Evolutionary conservation across 108 stramenopile species (phyloP), one percentile per base, ranked within the genome.

Genomic region (Schizochytrium sp.): DNA sequence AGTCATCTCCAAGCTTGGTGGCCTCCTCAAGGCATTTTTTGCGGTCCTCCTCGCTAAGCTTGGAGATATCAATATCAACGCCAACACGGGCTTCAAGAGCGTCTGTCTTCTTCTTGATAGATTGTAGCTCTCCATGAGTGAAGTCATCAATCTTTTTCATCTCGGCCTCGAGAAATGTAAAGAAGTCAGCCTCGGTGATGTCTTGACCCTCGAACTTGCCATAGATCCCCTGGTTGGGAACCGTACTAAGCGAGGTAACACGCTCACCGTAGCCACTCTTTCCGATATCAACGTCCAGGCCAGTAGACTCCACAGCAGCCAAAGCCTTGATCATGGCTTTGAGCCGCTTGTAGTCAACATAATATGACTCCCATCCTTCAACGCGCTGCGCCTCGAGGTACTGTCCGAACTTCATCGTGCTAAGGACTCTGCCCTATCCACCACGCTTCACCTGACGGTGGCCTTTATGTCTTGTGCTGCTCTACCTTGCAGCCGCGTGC

Each of bases 121-220:
- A 92, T 61, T 40, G 95, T 3, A 97, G 96, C 58, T 95, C 89
- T 60, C 92, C 64, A 60, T 96, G 89, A 4, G 97, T 97, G 89
- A 97, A 97, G 47, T 89, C 90, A 87, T 97, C 97, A 28, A 97
- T 96, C 87, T 97, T 97, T 61, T 90, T 88, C 57, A 98, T 91
- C 88, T 98, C 96, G 12, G 91, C 58, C 87, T 98, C 98, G 8
- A 98, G 92, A 19, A 73, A 57, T 57, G 92, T 90, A 88, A 97
- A 94, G 90, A 98, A 98, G 64, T 92, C 88, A 88, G 97, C 98
- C 88, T 98, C 95, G 87, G 96, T 97, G 7, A 94, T 61, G 41
- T 92, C 88, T 5, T 92, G 61, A 55, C 92, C 92, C 57, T 93
- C 91, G 19, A 92, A 76, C 72, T 89, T 45, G 46, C 88, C 72